phyloP scores from a whole-genome alignment of 495 filamentous ascomycete species.

The Penicillium coprophilum region DNA sequence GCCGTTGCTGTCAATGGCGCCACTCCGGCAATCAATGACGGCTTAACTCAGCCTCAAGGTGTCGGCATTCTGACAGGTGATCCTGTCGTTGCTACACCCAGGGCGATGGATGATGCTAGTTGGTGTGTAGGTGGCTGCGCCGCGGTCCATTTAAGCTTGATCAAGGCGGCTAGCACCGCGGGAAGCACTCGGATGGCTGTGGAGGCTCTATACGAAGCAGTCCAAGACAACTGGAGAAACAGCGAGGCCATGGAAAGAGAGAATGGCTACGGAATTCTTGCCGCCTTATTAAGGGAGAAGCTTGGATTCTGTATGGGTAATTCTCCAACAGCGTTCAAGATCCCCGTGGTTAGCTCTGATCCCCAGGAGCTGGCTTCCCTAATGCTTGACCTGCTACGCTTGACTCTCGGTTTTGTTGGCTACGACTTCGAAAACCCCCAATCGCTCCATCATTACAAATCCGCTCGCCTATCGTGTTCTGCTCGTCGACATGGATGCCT shows the following conservation, averaged over 20 bases:
- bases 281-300: slow-evolving; percentile 72
- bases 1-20: slow-evolving; percentile 86
- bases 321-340: slow-evolving; percentile 34
- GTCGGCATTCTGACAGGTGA: slow-evolving; percentile 79
- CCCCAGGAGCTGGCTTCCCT: slow-evolving; percentile 59
- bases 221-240: slow-evolving; percentile 90
- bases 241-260: slow-evolving; percentile 98
- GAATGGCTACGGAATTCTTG: slow-evolving; percentile 89
- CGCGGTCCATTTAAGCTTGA: slow-evolving; percentile 75
- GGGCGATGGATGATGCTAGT: slow-evolving; percentile 83
- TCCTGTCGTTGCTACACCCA: slow-evolving; percentile 76
- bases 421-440: slow-evolving; percentile 73
- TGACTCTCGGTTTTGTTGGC: slow-evolving; percentile 83
- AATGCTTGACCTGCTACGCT: slow-evolving; percentile 66
- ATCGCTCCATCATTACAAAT: slow-evolving; percentile 90
- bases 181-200: slow-evolving; percentile 73
- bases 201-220: slow-evolving; percentile 77
- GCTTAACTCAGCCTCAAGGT: slow-evolving; percentile 72
- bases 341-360: slow-evolving; percentile 29
- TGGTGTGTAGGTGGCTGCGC: slow-evolving; percentile 90
- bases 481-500: slow-evolving; percentile 87
- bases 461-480: slow-evolving; percentile 89
- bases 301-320: slow-evolving; percentile 49
- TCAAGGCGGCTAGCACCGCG: slow-evolving; percentile 70
- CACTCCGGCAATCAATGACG: slow-evolving; percentile 85